phyloP scores from a whole-genome alignment of 495 filamentous ascomycete species.

The Barbatosphaeria neglecta region DNA sequence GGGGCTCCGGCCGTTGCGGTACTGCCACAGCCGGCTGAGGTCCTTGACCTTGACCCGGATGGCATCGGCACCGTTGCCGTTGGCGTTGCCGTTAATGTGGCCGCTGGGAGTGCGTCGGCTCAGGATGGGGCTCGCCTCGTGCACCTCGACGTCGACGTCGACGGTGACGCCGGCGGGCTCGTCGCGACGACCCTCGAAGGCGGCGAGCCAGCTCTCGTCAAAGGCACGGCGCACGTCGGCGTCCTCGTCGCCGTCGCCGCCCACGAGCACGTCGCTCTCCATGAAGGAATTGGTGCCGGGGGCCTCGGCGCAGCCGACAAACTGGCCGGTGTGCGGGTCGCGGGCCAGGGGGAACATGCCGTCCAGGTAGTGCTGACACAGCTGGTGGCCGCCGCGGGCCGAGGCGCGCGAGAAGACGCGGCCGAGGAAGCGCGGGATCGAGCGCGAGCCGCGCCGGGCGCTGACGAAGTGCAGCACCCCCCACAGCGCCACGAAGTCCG shows the following conservation, averaged over 20 bases:
- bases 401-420: conserved; percentile 57
- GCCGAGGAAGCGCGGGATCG: conserved; percentile 57
- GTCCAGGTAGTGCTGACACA: conserved; percentile 73
- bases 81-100: conserved; percentile 47
- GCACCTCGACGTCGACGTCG: conserved; percentile 20
- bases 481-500: conserved; percentile 65
- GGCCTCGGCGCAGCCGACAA: conserved; percentile 17
- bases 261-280: conserved; percentile 37
- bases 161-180: conserved; percentile 5
- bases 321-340: conserved; percentile 14
- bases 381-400: conserved; percentile 52
- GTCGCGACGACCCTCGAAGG: conserved; percentile 10
- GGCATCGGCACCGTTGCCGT: not conserved
- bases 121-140: conserved; percentile 6
- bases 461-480: conserved; percentile 60
- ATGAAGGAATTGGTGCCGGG: conserved; percentile 39
- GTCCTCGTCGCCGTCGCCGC: conserved; percentile 23
- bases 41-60: conserved; percentile 45
- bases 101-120: not conserved
- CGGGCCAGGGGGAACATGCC: conserved; percentile 57
- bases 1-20: conserved; percentile 56
- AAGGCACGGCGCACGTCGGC: conserved; percentile 25
- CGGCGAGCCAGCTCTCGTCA: conserved; percentile 19
- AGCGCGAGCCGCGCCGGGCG: conserved; percentile 17
- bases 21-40: conserved; percentile 62